Percentiles rank a stretch among this genome's conserved stretches.
phyloP scores from a whole-genome alignment of 2,329 filamentous ascomycete species.

The Pyricularia pennisetigena region DNA sequence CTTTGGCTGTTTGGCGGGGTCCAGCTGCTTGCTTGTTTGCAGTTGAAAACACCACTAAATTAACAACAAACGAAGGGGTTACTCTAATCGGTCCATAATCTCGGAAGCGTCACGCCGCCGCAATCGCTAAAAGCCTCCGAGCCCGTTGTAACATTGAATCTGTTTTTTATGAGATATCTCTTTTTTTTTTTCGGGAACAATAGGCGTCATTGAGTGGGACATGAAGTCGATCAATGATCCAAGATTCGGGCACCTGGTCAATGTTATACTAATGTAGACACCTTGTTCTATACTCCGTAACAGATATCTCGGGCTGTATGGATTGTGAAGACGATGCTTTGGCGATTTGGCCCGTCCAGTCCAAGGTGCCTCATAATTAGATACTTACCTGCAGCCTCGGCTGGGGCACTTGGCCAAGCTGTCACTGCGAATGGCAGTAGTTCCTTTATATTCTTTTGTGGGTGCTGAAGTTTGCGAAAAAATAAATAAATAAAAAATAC shows the following conservation, averaged over 20 bases:
- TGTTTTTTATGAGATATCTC: background rate
- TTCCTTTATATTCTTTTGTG: background rate
- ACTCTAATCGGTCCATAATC: background rate
- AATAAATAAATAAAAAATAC: background rate
- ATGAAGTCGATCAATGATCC: background rate
- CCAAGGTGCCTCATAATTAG: background rate
- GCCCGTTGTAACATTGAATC: background rate
- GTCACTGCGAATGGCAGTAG: background rate
- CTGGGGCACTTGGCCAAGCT: background rate
- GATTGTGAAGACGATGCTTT: background rate
- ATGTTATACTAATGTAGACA: background rate
- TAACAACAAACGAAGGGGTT: background rate
- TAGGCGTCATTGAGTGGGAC: background rate
- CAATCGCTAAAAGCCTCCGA: background rate
- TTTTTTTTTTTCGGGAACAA: background rate
- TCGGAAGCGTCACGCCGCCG: background rate
- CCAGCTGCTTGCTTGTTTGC: background rate
- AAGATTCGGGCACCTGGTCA: background rate
- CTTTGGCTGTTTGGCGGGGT: background rate
- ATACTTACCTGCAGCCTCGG: background rate
- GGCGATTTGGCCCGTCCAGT: too few species aligned
- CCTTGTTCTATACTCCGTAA: background rate
- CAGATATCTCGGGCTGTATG: background rate
- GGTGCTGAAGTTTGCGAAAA: background rate
- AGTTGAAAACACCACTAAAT: background rate